These are phyloP conservation scores for Cladosporium austrohemisphaericum DNA, from an alignment of 2,329 filamentous ascomycete species.

Conservation along the genomic window DNA sequence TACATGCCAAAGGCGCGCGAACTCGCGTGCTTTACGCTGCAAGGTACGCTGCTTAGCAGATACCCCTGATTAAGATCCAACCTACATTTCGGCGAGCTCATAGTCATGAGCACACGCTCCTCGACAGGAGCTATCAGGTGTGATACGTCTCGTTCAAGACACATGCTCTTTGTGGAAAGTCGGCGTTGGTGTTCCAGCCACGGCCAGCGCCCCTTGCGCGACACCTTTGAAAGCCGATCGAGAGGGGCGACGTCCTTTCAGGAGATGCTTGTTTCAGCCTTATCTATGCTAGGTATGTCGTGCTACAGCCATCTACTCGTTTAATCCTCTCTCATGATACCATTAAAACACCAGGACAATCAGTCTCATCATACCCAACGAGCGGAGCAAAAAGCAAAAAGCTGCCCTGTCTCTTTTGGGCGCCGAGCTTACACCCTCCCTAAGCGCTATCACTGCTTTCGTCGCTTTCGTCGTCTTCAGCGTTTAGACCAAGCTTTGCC, in stretches of 20 bases:
- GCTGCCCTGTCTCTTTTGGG: too few relatives aligned
- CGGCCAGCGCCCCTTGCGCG: slow-evolving; percentile 4
- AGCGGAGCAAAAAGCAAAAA: too few relatives aligned
- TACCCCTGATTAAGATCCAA: neutral
- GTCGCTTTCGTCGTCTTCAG: slow-evolving; percentile 8
- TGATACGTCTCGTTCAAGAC: neutral
- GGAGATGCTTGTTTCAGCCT: neutral
- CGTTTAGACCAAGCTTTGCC: neutral
- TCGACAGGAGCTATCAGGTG: neutral
- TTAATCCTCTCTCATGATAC: neutral
- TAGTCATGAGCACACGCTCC: too few relatives aligned
- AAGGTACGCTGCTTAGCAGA: slow-evolving; percentile 1
- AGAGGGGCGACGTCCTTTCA: neutral
- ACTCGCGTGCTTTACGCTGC: neutral
- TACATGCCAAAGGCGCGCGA: slow-evolving; percentile 15
- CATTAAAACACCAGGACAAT: neutral
- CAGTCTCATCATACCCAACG: neutral
- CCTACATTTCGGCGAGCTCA: too few relatives aligned
- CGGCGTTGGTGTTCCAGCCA: neutral
- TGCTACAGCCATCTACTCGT: slow-evolving; percentile 1
- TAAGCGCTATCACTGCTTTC: slow-evolving; percentile 5
- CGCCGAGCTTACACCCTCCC: too few relatives aligned
- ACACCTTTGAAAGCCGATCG: neutral
- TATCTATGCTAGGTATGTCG: neutral
- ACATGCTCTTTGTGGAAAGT: neutral